A percentile compares a stretch with the other conserved stretches of the same genome.
phyloP scores from a whole-genome alignment of 192 early-diverging fungal genomes.

The Coemansia sp. region DNA sequence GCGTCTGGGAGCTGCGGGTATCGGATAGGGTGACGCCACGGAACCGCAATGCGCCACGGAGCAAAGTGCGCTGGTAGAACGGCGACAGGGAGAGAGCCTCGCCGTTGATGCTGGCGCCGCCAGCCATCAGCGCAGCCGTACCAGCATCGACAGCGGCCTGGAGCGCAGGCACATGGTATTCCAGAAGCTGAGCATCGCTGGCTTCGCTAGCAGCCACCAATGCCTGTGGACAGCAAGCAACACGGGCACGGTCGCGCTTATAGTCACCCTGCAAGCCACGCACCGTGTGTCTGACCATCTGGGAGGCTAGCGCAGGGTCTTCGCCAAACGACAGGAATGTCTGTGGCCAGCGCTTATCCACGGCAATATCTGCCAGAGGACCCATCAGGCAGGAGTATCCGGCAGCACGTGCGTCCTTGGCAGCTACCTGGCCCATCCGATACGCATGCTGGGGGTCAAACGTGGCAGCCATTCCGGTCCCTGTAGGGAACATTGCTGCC shows the following conservation, averaged over 20 bases:
- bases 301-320: conserved; percentile 53
- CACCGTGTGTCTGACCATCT: conserved; percentile 56
- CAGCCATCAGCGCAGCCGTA: conserved; percentile 58
- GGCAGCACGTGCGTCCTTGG: conserved; percentile 59
- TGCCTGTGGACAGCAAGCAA: conserved; percentile 60
- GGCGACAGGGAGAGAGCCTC: conserved; percentile 56
- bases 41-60: conserved; percentile 57
- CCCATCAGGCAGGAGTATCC: conserved; percentile 59
- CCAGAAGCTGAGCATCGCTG: conserved; percentile 41
- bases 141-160: conserved; percentile 57
- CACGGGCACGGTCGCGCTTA: conserved; percentile 57
- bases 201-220: conserved; percentile 54
- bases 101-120: conserved; percentile 56
- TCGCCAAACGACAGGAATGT: conserved; percentile 53
- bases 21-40: conserved; percentile 60
- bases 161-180: conserved; percentile 62
- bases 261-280: conserved; percentile 65
- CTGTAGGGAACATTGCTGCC: conserved; percentile 59
- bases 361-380: conserved; percentile 55
- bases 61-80: conserved; percentile 52
- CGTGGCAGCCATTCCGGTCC: conserved; percentile 56
- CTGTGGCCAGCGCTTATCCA: conserved; percentile 54
- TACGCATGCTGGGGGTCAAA: conserved; percentile 59
- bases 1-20: conserved; percentile 28
- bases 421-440: conserved; percentile 56